phyloP scores from a whole-genome alignment of 225 moss, liverwort and hornwort species.

The Sphagnum contortum region DNA sequence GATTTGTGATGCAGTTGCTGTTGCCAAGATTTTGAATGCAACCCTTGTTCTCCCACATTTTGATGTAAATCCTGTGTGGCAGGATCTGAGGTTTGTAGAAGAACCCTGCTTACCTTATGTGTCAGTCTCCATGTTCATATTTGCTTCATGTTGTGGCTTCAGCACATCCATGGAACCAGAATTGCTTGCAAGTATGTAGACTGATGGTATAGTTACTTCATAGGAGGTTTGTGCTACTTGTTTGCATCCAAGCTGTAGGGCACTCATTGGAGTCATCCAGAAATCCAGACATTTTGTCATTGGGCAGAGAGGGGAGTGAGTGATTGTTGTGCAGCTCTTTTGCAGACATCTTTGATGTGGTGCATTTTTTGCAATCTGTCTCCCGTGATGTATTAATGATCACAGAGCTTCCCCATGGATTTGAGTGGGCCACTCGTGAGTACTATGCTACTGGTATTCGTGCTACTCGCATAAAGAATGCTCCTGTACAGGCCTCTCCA shows the following conservation, averaged over 20 bases:
- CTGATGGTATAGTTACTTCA: neutral
- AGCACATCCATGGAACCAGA: neutral
- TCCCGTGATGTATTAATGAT: slow-evolving; percentile 59
- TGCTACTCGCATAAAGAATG: slow-evolving; percentile 70
- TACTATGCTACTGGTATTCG: slow-evolving; percentile 85
- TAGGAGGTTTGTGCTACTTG: neutral
- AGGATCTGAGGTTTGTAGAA: slow-evolving; percentile 66
- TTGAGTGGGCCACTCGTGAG: slow-evolving; percentile 78
- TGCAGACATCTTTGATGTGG: slow-evolving; percentile 85
- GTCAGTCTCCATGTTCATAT: neutral
- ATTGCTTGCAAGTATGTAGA: too few relatives aligned
- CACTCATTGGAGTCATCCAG: too few relatives aligned
- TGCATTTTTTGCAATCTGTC: slow-evolving; percentile 64
- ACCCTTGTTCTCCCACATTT: slow-evolving; percentile 82
- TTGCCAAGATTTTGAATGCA: slow-evolving; percentile 81
- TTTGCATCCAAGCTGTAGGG: too few relatives aligned
- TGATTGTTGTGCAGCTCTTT: slow-evolving; percentile 65
- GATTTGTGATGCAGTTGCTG: slow-evolving; percentile 96
- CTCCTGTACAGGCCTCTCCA: slow-evolving; percentile 66
- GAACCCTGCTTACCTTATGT: neutral
- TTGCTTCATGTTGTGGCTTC: neutral
- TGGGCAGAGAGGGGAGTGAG: neutral
- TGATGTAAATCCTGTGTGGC: slow-evolving; percentile 88
- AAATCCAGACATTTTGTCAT: too few relatives aligned
- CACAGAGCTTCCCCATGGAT: slow-evolving; percentile 56